Conservation (phyloP, 1,284 basidiomycete species). For the Fomitiporia mediterranea region DNA sequence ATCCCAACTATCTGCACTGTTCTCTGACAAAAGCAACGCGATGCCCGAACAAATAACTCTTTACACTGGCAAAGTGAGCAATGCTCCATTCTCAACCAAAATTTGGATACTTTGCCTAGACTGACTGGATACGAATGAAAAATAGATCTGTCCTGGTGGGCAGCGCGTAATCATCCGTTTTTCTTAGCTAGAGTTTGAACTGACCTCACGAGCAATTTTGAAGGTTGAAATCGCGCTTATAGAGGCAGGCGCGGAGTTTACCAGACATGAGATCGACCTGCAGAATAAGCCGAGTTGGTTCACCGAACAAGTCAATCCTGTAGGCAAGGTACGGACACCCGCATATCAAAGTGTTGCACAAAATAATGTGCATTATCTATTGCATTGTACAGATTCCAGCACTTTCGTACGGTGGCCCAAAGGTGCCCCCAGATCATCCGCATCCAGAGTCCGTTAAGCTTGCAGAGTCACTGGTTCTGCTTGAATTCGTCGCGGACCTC, state of each 20-base stretch:
- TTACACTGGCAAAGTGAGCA: slow-evolving; percentile 43
- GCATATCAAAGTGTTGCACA: not conserved
- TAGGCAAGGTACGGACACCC: slow-evolving; percentile 48
- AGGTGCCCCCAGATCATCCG: slow-evolving; percentile 44
- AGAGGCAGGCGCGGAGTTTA: slow-evolving; percentile 47
- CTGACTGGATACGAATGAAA: no score
- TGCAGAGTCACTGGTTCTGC: slow-evolving; percentile 54
- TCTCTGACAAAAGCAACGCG: not conserved
- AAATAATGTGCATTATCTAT: not conserved
- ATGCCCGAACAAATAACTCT: slow-evolving; percentile 37
- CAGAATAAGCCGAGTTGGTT: slow-evolving; percentile 64
- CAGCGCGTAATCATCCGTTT: slow-evolving; percentile 44
- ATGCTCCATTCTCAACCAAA: no score
- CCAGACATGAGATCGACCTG: slow-evolving; percentile 50
- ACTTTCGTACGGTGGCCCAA: slow-evolving; percentile 53
- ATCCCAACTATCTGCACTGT: no score
- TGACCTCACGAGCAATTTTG: not conserved
- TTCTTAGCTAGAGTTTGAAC: no score
- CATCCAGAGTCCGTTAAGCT: slow-evolving; percentile 54
- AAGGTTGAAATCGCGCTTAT: slow-evolving; percentile 48
- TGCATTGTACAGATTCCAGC: slow-evolving; percentile 39
- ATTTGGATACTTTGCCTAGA: no score
- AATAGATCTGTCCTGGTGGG: slow-evolving; percentile 43
- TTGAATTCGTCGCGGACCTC: slow-evolving; percentile 59
- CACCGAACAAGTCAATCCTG: slow-evolving; percentile 54